phyloP scores from a whole-genome alignment of 345 rosid genomes.

The Odontarrhena argentea region DNA sequence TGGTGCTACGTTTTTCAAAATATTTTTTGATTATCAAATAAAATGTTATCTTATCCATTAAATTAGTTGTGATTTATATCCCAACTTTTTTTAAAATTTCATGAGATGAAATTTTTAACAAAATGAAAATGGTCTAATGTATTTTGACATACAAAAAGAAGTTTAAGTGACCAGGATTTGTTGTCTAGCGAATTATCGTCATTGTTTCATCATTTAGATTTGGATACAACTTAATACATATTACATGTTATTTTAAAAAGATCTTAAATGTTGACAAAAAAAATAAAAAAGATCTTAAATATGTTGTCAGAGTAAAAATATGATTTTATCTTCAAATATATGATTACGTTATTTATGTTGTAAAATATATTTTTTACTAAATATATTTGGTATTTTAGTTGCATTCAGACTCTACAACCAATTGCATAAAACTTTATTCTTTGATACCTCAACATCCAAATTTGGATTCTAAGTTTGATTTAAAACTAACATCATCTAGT shows the following conservation, averaged over 20 bases:
- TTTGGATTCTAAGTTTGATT: not conserved
- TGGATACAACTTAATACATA: no score
- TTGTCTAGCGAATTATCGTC: no score
- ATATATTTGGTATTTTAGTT: not conserved
- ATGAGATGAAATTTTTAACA: no score
- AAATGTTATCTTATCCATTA: no score
- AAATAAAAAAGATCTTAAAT: not conserved
- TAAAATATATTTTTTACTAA: not conserved
- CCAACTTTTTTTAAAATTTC: no score
- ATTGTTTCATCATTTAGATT: no score
- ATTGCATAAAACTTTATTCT: not conserved
- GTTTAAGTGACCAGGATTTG: no score
- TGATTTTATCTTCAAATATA: not conserved
- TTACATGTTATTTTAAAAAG: not conserved
- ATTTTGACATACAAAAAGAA: no score
- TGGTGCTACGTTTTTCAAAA: no score
- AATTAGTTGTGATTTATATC: no score
- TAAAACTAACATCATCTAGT: not conserved
- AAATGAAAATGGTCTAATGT: no score
- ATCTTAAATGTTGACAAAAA: not conserved
- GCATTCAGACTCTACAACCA: not conserved
- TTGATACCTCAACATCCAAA: slow-evolving; percentile 7
- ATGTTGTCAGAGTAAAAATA: not conserved
- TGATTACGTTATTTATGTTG: not conserved
- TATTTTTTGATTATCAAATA: no score